Conservation (phyloP, 495 filamentous ascomycete species). For the Immersiella caudata region DNA sequence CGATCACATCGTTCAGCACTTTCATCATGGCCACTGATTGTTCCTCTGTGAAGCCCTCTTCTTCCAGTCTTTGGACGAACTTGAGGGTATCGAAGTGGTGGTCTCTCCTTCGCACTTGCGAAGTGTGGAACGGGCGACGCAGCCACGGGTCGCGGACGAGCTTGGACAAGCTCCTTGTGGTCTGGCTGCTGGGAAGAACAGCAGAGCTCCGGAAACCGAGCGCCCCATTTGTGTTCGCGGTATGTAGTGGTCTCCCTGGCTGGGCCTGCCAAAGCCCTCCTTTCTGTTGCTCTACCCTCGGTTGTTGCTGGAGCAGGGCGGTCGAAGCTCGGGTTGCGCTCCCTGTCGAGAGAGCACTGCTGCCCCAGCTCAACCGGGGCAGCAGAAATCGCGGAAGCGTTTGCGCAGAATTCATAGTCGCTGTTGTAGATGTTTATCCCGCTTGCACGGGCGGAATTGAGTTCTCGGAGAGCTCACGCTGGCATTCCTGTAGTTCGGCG, state of each 20-base stretch:
- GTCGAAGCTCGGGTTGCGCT: constrained; percentile 18
- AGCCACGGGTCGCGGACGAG: constrained; percentile 34
- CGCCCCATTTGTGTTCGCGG: not conserved
- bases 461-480: not conserved
- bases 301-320: constrained; percentile 23
- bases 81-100: constrained; percentile 99
- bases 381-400: constrained; percentile 56
- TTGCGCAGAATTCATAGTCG: constrained; percentile 35
- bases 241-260: constrained; percentile 20
- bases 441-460: not conserved
- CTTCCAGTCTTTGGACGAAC: constrained; percentile 87
- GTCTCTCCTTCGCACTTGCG: constrained; percentile 62
- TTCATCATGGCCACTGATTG: constrained; percentile 97
- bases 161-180: not conserved
- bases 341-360: constrained; percentile 25
- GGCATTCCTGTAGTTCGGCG: not conserved
- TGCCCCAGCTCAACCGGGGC: constrained; percentile 56
- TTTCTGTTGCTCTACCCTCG: constrained; percentile 5
- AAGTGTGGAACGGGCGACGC: constrained; percentile 69
- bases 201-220: not conserved
- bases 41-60: constrained; percentile 93
- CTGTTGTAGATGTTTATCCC: not conserved
- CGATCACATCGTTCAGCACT: constrained; percentile 93
- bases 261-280: constrained; percentile 15
- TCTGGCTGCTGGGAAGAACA: not conserved